A percentile compares a stretch with the other conserved stretches of the same genome.
Conservation (phyloP, 2,329 filamentous ascomycete species). For the Ophiostoma angusticollis region DNA sequence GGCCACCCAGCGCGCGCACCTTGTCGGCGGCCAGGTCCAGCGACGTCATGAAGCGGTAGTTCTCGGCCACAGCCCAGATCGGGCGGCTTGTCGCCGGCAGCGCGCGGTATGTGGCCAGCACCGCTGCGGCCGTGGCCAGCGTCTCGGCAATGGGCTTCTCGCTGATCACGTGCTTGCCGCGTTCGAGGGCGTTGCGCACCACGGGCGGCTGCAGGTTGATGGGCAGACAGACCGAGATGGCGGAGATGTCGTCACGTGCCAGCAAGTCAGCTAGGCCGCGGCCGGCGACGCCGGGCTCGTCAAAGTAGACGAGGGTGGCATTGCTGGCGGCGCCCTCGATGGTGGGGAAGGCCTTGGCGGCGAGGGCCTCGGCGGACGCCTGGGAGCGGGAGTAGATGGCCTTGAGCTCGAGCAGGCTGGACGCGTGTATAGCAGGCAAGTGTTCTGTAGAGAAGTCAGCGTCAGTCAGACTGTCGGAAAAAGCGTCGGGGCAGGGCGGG, state of each 20-base stretch:
- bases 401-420: conserved; percentile 39
- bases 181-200: conserved; percentile 45
- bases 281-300: conserved; percentile 32
- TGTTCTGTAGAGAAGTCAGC: conserved; percentile 14
- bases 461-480: background rate
- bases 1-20: conserved; percentile 18
- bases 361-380: conserved; percentile 37
- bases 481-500: background rate
- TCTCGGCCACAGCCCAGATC: conserved; percentile 55
- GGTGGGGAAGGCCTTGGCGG: conserved; percentile 19
- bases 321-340: too few relatives aligned
- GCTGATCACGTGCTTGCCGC: conserved; percentile 56
- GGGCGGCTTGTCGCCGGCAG: conserved; percentile 16
- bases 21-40: conserved; percentile 15
- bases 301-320: conserved; percentile 37
- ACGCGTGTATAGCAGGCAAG: conserved; percentile 45
- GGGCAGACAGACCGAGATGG: conserved; percentile 47
- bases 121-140: conserved; percentile 16
- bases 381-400: conserved; percentile 54
- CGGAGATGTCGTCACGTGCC: conserved; percentile 38
- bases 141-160: conserved; percentile 58
- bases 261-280: conserved; percentile 39
- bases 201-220: conserved; percentile 47
- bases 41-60: conserved; percentile 42
- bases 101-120: conserved; percentile 21